A percentile compares a stretch with the other conserved stretches of the same genome.
phyloP scores from a whole-genome alignment of 2,329 filamentous ascomycete species.

The Neoarthrinium moseri region DNA sequence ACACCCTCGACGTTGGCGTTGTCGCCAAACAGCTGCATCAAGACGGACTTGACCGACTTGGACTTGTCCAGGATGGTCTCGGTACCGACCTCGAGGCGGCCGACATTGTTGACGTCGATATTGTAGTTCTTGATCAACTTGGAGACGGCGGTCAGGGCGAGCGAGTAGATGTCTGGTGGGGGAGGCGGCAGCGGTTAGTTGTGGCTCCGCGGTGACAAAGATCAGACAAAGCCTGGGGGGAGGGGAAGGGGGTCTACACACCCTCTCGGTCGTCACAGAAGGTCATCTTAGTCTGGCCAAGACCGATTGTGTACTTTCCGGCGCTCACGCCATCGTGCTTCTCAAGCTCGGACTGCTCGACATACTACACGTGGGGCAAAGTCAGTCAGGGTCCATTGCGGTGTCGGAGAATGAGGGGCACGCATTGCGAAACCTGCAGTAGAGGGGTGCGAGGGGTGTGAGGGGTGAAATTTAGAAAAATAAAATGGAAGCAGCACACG shows the following conservation, averaged over 20 bases:
- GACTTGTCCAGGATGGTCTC: conserved; percentile 88
- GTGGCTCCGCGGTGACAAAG: neutral
- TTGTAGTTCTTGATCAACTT: conserved; percentile 81
- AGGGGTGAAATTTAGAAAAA: neutral
- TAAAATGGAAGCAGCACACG: neutral
- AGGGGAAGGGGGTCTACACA: conserved; percentile 37
- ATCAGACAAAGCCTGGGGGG: neutral
- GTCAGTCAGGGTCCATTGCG: conserved; percentile 21
- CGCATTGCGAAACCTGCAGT: neutral
- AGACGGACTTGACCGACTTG: conserved; percentile 84
- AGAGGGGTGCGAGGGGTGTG: neutral
- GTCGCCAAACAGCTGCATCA: conserved; percentile 83
- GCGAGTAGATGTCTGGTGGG: conserved; percentile 77
- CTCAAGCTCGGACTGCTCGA: conserved; percentile 79
- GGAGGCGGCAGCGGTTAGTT: neutral
- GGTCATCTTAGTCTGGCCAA: conserved; percentile 89
- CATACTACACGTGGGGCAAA: conserved; percentile 56
- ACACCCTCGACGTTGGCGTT: conserved; percentile 84
- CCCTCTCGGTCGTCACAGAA: conserved; percentile 90
- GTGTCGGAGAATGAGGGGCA: conserved; percentile 16
- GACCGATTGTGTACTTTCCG: conserved; percentile 88
- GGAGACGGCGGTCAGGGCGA: conserved; percentile 74
- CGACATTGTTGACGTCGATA: conserved; percentile 75
- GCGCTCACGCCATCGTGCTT: conserved; percentile 80
- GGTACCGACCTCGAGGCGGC: conserved; percentile 80